Conservation (phyloP, 495 filamentous ascomycete species). For the Talaromyces proteolyticus region DNA sequence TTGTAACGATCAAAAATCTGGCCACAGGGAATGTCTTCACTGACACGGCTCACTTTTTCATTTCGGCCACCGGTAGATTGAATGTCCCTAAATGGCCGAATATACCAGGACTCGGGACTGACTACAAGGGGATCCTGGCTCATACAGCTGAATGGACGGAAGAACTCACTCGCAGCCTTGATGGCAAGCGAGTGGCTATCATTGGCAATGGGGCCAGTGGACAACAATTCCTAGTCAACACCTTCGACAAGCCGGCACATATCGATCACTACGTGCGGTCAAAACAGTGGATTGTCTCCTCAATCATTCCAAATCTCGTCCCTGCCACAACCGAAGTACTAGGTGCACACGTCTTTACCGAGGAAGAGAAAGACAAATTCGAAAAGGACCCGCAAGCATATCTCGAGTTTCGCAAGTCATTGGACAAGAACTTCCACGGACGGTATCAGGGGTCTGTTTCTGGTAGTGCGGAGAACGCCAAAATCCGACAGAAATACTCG, state of each 20-base stretch:
- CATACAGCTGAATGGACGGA: slow-evolving; percentile 16
- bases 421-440: background rate
- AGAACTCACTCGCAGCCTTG: background rate
- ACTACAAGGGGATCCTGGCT: background rate
- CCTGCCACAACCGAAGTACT: background rate
- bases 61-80: slow-evolving; percentile 61
- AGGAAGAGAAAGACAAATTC: slow-evolving; percentile 4
- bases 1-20: background rate
- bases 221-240: slow-evolving; percentile 10
- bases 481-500: slow-evolving; percentile 5
- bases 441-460: background rate
- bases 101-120: slow-evolving; percentile 50
- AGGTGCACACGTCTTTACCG: slow-evolving; percentile 2
- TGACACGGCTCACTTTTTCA: slow-evolving; percentile 46
- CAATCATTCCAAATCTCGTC: background rate
- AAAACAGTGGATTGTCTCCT: slow-evolving; percentile 10
- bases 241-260: slow-evolving; percentile 3
- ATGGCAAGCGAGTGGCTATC: slow-evolving; percentile 10
- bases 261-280: slow-evolving; percentile 7
- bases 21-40: background rate
- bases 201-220: slow-evolving; percentile 17
- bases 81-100: slow-evolving; percentile 53
- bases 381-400: slow-evolving; percentile 2
- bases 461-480: slow-evolving; percentile 5
- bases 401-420: background rate